phyloP scores from a whole-genome alignment of 78 protist genomes.

The Thecamonas trahens region DNA sequence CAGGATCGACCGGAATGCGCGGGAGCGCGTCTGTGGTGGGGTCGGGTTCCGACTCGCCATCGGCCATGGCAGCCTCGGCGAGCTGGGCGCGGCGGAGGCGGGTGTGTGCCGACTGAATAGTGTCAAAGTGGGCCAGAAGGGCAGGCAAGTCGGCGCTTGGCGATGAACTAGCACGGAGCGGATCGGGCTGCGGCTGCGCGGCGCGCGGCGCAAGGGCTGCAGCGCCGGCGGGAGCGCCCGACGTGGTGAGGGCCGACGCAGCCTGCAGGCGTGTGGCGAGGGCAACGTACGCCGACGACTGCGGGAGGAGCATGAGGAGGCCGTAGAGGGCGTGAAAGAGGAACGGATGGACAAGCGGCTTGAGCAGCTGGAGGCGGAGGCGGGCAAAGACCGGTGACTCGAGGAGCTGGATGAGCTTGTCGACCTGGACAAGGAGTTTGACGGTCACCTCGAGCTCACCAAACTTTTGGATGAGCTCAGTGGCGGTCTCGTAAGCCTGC shows the following conservation, averaged over 20 bases:
- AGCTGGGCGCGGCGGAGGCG: too few relatives aligned
- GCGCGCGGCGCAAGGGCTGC: too few relatives aligned
- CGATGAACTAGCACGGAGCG: too few relatives aligned
- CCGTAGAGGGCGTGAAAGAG: conserved; percentile 83
- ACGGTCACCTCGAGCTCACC: conserved; percentile 71
- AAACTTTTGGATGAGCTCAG: conserved; percentile 21
- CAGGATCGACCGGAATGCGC: too few relatives aligned
- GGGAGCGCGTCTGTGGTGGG: too few relatives aligned
- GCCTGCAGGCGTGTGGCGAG: background rate
- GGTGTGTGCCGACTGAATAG: too few relatives aligned
- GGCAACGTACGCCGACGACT: conserved; percentile 65
- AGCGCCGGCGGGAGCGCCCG: too few relatives aligned
- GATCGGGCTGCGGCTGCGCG: too few relatives aligned
- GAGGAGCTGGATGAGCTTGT: conserved; percentile 82
- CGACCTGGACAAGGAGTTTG: conserved; percentile 80
- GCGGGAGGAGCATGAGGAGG: conserved; percentile 94
- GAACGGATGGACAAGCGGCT: conserved; percentile 56
- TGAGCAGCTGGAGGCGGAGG: conserved; percentile 68
- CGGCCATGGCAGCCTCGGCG: too few relatives aligned
- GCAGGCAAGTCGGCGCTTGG: too few relatives aligned
- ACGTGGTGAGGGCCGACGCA: background rate
- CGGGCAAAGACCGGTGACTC: conserved; percentile 88
- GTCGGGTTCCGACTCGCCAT: too few relatives aligned
- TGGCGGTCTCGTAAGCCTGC: conserved; percentile 56
- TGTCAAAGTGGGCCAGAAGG: too few relatives aligned